Evolutionary conservation across 352 stramenopile genomes (phyloP).

Genomic region (Pythium biforme): DNA sequence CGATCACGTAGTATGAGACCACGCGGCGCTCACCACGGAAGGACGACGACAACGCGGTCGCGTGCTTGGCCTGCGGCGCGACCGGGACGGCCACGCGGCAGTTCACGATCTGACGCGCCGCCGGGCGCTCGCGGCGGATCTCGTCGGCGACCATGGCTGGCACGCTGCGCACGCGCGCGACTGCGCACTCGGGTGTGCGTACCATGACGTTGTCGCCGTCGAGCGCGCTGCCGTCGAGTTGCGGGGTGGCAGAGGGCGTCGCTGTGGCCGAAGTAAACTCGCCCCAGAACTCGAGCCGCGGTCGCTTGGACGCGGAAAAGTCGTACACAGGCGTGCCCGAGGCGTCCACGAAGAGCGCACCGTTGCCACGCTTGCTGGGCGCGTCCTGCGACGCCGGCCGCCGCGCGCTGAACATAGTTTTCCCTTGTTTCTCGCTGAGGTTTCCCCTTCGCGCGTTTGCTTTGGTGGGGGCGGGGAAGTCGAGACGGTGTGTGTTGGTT

Average conservation of each 20-base stretch:
- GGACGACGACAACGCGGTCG: neutral
- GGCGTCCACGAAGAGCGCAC: conserved; percentile 33
- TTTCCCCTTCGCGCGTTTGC: no score
- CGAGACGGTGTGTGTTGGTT: neutral
- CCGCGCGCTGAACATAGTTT: conserved; percentile 67
- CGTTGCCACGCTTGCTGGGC: conserved; percentile 57
- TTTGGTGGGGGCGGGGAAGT: neutral
- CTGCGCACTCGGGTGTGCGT: conserved; percentile 53
- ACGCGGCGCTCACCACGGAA: conserved; percentile 43
- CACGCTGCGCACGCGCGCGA: conserved; percentile 43
- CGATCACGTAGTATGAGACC: conserved; percentile 56
- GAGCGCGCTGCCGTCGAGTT: neutral
- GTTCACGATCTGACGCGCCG: conserved; percentile 17
- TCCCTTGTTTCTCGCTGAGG: neutral
- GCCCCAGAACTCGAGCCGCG: conserved; percentile 49
- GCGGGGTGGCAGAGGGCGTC: conserved; percentile 20
- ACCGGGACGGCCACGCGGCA: conserved; percentile 27
- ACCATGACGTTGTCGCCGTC: conserved; percentile 36
- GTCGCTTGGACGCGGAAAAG: conserved; percentile 44
- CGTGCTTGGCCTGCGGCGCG: neutral
- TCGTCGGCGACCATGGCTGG: conserved; percentile 46
- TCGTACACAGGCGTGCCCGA: conserved; percentile 9
- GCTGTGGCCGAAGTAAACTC: conserved; percentile 1
- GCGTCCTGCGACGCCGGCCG: conserved; percentile 62
- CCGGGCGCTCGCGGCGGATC: conserved; percentile 41